Conservation (phyloP, 305 asterid genomes). For the Coffea humblotiana region DNA sequence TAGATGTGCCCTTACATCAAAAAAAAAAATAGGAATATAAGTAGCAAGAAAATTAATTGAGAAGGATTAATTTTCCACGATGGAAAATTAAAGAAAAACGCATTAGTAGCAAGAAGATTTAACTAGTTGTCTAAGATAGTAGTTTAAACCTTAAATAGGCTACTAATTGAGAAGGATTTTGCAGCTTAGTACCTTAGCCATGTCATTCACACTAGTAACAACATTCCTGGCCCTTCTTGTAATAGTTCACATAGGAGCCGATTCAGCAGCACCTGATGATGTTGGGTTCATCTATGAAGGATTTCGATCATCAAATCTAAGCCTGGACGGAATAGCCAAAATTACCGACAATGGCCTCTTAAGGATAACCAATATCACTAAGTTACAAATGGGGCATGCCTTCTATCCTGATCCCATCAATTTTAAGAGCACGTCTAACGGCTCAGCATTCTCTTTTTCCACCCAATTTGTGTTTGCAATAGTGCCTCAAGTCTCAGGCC, state of each 20-base stretch:
- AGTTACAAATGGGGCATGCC: too few species aligned
- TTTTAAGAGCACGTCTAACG: background rate
- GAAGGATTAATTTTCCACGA: too few species aligned
- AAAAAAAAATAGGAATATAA: too few species aligned
- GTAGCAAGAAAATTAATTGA: too few species aligned
- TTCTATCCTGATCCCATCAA: too few species aligned
- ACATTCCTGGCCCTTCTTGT: background rate
- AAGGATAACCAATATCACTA: too few species aligned
- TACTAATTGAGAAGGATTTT: background rate
- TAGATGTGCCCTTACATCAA: too few species aligned
- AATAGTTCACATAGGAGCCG: background rate
- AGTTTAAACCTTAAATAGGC: background rate
- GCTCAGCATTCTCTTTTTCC: constrained; percentile 16
- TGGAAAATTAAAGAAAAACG: too few species aligned
- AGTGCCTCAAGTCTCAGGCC: background rate
- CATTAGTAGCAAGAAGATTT: too few species aligned
- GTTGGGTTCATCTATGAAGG: constrained; percentile 8
- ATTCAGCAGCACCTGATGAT: background rate
- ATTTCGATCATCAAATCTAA: background rate
- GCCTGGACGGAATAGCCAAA: too few species aligned
- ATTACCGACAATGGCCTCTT: too few species aligned
- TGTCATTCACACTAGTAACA: constrained; percentile 43
- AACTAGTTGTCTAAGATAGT: too few species aligned
- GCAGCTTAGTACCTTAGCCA: background rate
- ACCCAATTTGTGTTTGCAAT: background rate